A percentile compares a stretch with the other conserved stretches of the same genome.
Evolutionary conservation across 2,329 filamentous ascomycete species (phyloP).

Genomic region (Aspergillus aculeatus): DNA sequence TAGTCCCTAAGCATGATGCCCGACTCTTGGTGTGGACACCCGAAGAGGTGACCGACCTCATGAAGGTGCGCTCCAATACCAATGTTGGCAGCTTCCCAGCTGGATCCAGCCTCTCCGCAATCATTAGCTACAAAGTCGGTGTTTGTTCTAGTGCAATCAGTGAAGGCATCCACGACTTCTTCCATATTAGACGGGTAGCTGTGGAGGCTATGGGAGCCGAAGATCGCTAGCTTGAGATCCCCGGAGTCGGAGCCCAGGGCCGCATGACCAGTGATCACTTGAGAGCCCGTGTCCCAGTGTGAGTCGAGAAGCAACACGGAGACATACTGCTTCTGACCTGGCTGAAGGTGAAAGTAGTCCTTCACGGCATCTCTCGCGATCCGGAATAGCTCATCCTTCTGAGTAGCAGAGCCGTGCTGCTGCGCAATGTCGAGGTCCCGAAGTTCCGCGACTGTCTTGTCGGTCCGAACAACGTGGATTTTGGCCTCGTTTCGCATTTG

Average conservation of each 20-base stretch:
- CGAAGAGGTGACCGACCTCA: constrained; percentile 85
- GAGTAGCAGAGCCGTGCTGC: constrained; percentile 67
- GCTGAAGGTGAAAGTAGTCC: constrained; percentile 69
- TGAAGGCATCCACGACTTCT: constrained; percentile 84
- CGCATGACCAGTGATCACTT: constrained; percentile 75
- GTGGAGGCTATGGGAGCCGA: constrained; percentile 87
- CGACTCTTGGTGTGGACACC: constrained; percentile 82
- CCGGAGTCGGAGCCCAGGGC: constrained; percentile 73
- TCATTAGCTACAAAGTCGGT: constrained; percentile 78
- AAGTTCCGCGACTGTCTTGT: constrained; percentile 82
- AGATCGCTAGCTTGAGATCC: constrained; percentile 80
- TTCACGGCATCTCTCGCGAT: constrained; percentile 77
- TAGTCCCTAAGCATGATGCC: constrained; percentile 95
- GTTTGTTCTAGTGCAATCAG: constrained; percentile 86
- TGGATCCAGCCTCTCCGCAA: constrained; percentile 81
- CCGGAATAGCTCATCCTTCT: constrained; percentile 70
- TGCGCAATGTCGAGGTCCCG: constrained; percentile 75
- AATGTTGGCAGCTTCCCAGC: constrained; percentile 92
- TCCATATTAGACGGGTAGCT: constrained; percentile 88
- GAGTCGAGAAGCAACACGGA: constrained; percentile 83
- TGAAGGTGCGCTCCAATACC: constrained; percentile 92
- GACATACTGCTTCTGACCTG: constrained; percentile 83
- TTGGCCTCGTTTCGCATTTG: constrained; percentile 88
- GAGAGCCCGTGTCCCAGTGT: constrained; percentile 74
- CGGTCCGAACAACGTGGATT: constrained; percentile 77